phyloP scores from a whole-genome alignment of 208 protist genomes.

The Crithidia expoeki region DNA sequence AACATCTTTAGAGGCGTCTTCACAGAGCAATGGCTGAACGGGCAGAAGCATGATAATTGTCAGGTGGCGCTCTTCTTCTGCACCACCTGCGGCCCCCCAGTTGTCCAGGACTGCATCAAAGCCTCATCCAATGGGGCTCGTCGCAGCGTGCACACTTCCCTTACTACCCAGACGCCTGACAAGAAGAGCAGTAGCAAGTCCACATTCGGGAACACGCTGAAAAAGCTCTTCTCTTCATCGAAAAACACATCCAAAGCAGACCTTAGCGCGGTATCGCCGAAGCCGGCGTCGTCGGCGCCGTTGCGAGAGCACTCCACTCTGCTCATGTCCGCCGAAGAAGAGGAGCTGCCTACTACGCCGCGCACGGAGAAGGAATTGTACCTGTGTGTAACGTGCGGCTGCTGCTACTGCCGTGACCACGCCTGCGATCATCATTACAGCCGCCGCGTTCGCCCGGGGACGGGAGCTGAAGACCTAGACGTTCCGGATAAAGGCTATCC shows the following conservation, averaged over 20 bases:
- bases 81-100: slow-evolving; percentile 40
- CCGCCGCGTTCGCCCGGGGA: slow-evolving; percentile 17
- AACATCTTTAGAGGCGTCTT: slow-evolving; percentile 56
- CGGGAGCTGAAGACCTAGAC: slow-evolving; percentile 14
- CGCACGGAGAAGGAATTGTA: slow-evolving; percentile 63
- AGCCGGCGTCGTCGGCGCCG: neutral
- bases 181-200: slow-evolving; percentile 31
- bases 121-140: neutral
- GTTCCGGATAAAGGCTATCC: slow-evolving; percentile 45
- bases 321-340: slow-evolving; percentile 40
- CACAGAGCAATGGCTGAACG: slow-evolving; percentile 48
- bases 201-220: slow-evolving; percentile 20
- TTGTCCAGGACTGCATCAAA: slow-evolving; percentile 37
- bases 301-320: slow-evolving; percentile 22
- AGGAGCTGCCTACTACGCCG: slow-evolving; percentile 55
- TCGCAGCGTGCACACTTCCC: neutral
- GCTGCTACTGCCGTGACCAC: slow-evolving; percentile 75
- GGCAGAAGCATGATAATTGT: slow-evolving; percentile 25
- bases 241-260: slow-evolving; percentile 32
- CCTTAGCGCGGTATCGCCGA: slow-evolving; percentile 4
- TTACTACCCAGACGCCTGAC: slow-evolving; percentile 7
- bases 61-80: slow-evolving; percentile 54
- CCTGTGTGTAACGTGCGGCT: slow-evolving; percentile 69
- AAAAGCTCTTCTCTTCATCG: slow-evolving; percentile 32
- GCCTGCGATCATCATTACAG: slow-evolving; percentile 60